phyloP scores from a whole-genome alignment of 371 early-diverging fungal genomes.

The Mucor racemosus region DNA sequence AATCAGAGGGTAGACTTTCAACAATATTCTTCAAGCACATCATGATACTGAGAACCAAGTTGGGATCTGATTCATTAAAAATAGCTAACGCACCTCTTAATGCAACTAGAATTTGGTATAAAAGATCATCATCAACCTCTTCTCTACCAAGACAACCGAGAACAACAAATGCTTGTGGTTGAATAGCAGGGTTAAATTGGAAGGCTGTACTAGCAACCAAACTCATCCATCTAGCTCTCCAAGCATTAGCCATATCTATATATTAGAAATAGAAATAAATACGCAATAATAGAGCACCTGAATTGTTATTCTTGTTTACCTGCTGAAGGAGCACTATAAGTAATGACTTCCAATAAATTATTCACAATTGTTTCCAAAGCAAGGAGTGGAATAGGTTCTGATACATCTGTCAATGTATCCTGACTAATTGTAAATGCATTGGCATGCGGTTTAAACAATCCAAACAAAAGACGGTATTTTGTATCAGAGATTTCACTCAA shows the following conservation, averaged over 20 bases:
- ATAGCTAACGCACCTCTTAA: slow-evolving; percentile 83
- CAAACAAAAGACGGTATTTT: slow-evolving; percentile 81
- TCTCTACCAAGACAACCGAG: slow-evolving; percentile 87
- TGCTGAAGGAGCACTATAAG: slow-evolving; percentile 74
- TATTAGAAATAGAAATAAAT: too few relatives aligned
- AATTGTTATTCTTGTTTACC: slow-evolving; percentile 39
- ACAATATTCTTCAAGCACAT: slow-evolving; percentile 90
- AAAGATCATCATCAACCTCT: slow-evolving; percentile 85
- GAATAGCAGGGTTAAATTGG: slow-evolving; percentile 91
- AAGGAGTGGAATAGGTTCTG: slow-evolving; percentile 72
- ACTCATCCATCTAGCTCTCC: slow-evolving; percentile 92
- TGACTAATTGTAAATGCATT: slow-evolving; percentile 71
- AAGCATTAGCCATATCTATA: slow-evolving; percentile 74
- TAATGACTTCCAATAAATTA: slow-evolving; percentile 80
- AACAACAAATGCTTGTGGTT: slow-evolving; percentile 92
- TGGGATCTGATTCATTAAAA: slow-evolving; percentile 81
- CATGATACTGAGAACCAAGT: slow-evolving; percentile 81
- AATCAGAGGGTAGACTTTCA: slow-evolving; percentile 79
- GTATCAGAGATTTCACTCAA: slow-evolving; percentile 79
- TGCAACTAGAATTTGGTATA: slow-evolving; percentile 89
- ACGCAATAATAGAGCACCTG: not conserved
- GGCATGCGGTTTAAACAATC: slow-evolving; percentile 70
- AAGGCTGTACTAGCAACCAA: slow-evolving; percentile 90
- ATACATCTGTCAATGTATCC: slow-evolving; percentile 68
- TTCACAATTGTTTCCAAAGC: slow-evolving; percentile 84